A percentile compares a stretch with the other conserved stretches of the same genome.
phyloP scores from a whole-genome alignment of 768 basidiomycete genomes.

The Collybiopsis luxurians region DNA sequence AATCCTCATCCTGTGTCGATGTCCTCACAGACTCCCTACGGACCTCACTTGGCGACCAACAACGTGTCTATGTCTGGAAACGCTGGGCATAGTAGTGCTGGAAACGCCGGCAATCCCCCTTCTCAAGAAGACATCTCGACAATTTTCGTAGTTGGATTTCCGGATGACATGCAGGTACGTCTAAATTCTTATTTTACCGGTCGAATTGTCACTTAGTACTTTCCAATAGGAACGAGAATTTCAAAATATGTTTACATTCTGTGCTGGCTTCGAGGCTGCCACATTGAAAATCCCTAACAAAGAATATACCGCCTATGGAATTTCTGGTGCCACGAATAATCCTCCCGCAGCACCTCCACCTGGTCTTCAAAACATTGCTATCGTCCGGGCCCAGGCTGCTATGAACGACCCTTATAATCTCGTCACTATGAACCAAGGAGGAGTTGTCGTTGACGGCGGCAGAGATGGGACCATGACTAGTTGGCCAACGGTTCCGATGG shows the following conservation, averaged over 20 bases:
- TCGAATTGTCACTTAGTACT: not conserved
- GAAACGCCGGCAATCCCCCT: slow-evolving; percentile 7
- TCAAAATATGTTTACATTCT: slow-evolving; percentile 99
- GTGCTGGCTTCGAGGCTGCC: slow-evolving; percentile 93
- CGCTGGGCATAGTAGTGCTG: slow-evolving; percentile 12
- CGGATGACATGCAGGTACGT: slow-evolving; percentile 96
- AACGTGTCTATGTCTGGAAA: not conserved
- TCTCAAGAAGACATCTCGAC: slow-evolving; percentile 89
- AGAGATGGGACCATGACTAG: slow-evolving; percentile 70
- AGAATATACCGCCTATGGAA: slow-evolving; percentile 76
- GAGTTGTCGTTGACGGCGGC: slow-evolving; percentile 76
- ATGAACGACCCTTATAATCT: slow-evolving; percentile 83
- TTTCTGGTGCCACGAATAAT: slow-evolving; percentile 21
- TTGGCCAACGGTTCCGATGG: slow-evolving; percentile 49
- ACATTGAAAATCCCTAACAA: slow-evolving; percentile 97
- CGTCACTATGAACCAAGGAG: slow-evolving; percentile 79
- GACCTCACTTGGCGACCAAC: slow-evolving; percentile 57
- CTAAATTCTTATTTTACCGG: not conserved
- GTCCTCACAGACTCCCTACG: slow-evolving; percentile 75
- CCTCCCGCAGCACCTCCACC: slow-evolving; percentile 6
- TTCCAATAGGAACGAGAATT: slow-evolving; percentile 89
- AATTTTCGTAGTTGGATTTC: slow-evolving; percentile 98
- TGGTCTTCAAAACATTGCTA: slow-evolving; percentile 15
- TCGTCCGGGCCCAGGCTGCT: slow-evolving; percentile 38
- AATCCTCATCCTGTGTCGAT: slow-evolving; percentile 22